A percentile compares a stretch with the other conserved stretches of the same genome.
Evolutionary conservation across 345 rosid species (phyloP).

Genomic region (Mercurialis annua): DNA sequence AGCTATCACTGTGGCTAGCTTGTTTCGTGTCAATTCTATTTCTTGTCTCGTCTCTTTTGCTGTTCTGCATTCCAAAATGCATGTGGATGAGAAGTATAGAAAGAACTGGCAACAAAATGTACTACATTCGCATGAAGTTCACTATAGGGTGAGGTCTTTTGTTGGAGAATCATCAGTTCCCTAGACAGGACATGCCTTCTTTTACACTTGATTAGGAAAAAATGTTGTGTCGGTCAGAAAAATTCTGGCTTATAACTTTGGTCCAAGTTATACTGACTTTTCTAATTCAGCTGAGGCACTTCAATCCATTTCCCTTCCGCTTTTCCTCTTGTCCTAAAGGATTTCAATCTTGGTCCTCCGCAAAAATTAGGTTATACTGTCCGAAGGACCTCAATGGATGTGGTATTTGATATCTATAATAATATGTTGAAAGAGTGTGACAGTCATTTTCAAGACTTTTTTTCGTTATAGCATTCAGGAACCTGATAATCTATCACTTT

Average conservation of each 20-base stretch:
- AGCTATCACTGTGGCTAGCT: neutral
- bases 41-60: neutral
- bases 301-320: neutral
- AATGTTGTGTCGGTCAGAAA: neutral
- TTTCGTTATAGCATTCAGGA: slow-evolving; percentile 6
- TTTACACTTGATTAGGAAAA: slow-evolving; percentile 1
- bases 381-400: neutral
- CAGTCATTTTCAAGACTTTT: neutral
- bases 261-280: neutral
- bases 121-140: neutral
- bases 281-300: neutral
- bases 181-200: neutral
- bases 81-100: neutral
- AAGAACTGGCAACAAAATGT: neutral
- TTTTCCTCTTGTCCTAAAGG: neutral
- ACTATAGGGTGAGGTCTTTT: neutral
- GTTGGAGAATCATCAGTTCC: neutral
- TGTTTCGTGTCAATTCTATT: neutral
- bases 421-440: slow-evolving; percentile 6
- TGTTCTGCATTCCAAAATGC: neutral
- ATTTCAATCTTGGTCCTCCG: neutral
- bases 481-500: slow-evolving; percentile 29
- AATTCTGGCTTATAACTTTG: neutral
- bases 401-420: neutral
- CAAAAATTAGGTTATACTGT: neutral